phyloP scores from a whole-genome alignment of 345 rosid genomes.

The Salix koriyanagi region DNA sequence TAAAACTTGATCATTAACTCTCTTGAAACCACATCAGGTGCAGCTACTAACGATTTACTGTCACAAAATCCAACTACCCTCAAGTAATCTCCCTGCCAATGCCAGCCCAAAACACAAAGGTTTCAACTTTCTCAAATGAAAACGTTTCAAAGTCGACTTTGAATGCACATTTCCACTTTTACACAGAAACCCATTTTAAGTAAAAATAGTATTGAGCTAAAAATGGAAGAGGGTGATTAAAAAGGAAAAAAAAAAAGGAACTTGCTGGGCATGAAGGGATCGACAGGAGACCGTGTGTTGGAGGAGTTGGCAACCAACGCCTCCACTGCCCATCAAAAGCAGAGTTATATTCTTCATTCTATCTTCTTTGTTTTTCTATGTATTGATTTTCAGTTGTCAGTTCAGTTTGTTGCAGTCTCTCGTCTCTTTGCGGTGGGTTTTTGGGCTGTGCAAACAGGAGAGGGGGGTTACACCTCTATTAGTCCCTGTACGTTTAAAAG shows the following conservation, averaged over 20 bases:
- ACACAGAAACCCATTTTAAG: neutral
- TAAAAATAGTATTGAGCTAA: neutral
- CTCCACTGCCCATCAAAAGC: constrained; percentile 79
- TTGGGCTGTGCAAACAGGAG: neutral
- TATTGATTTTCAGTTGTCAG: neutral
- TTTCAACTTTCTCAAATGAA: neutral
- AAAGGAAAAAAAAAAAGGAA: constrained; percentile 4
- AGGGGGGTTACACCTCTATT: neutral
- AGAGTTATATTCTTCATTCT: constrained; percentile 63
- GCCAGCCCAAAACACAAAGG: neutral
- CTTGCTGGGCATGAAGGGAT: constrained; percentile 72
- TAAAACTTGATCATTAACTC: constrained; percentile 56
- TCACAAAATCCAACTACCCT: constrained; percentile 81
- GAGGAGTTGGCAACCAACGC: constrained; percentile 86
- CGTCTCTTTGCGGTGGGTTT: neutral
- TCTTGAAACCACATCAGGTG: constrained; percentile 38
- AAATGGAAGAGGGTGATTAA: neutral
- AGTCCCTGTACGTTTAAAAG: neutral
- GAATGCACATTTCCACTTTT: neutral
- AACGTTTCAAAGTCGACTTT: neutral
- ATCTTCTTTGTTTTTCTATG: neutral
- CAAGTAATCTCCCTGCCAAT: constrained; percentile 60
- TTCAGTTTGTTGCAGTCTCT: neutral
- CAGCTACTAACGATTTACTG: constrained; percentile 54
- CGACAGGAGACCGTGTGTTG: constrained; percentile 79